These are phyloP conservation scores for Camellia japonica DNA, from an alignment of 148 eudicot genomes.

Conservation along the genomic window DNA sequence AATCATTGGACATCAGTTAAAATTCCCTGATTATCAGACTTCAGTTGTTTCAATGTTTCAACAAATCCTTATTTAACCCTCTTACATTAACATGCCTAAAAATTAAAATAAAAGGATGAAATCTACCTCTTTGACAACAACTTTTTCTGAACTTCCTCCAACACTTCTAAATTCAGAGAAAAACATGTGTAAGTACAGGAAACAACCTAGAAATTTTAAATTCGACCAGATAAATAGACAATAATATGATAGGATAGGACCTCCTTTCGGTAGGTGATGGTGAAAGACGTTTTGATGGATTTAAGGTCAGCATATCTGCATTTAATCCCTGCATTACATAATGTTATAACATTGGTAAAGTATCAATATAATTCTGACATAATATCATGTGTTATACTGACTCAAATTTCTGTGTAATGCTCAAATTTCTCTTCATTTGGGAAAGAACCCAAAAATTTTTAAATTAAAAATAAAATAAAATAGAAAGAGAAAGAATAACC, in stretches of 20 bases:
- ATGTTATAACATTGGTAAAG: neutral
- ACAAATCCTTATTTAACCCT: neutral
- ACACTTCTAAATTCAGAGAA: conserved; percentile 38
- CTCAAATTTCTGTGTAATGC: neutral
- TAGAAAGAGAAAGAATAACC: too few species aligned
- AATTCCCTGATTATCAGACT: neutral
- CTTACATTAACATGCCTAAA: too few species aligned
- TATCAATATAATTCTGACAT: neutral
- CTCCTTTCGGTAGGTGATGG: conserved; percentile 48
- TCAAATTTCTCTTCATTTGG: neutral
- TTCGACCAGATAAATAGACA: neutral
- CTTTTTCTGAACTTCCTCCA: conserved; percentile 28
- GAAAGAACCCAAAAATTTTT: too few species aligned
- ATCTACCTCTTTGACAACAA: conserved; percentile 40
- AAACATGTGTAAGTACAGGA: conserved; percentile 3
- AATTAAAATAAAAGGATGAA: neutral
- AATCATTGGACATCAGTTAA: neutral
- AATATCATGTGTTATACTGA: too few species aligned
- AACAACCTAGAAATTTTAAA: neutral
- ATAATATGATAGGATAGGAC: conserved; percentile 26
- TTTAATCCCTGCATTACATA: conserved; percentile 37
- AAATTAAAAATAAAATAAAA: neutral
- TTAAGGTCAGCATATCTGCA: conserved; percentile 18
- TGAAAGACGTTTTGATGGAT: conserved; percentile 52
- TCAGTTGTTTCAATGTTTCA: neutral